A percentile compares a stretch with the other conserved stretches of the same genome.
Evolutionary conservation across 208 protist genomes (phyloP).

Genomic region (Naegleria lovaniensis): DNA sequence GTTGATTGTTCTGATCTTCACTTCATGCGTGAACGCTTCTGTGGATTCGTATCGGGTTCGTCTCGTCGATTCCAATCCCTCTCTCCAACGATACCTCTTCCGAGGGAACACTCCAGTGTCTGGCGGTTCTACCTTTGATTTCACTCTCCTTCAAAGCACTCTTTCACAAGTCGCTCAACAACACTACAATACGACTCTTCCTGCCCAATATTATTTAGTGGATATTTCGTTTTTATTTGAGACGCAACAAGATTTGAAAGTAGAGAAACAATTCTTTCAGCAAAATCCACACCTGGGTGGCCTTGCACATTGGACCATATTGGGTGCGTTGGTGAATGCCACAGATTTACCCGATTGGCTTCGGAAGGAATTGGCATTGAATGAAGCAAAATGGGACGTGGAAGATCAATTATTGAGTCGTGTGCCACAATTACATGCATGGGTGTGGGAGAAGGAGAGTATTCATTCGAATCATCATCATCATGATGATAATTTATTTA

Average conservation of each 20-base stretch:
- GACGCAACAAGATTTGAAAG: background rate
- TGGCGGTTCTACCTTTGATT: too few relatives aligned
- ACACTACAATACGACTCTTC: background rate
- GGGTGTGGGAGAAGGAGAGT: background rate
- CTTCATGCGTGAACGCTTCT: too few relatives aligned
- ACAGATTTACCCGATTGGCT: background rate
- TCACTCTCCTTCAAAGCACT: background rate
- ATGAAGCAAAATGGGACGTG: background rate
- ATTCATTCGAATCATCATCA: background rate
- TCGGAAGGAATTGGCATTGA: background rate
- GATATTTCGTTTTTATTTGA: background rate
- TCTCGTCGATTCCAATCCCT: background rate
- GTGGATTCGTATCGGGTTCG: background rate
- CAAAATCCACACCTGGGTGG: background rate
- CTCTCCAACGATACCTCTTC: background rate
- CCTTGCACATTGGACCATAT: background rate
- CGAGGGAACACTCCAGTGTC: background rate
- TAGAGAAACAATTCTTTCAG: background rate
- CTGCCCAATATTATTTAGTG: background rate
- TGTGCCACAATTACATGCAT: background rate
- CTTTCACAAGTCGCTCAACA: too few relatives aligned
- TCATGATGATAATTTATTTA: background rate
- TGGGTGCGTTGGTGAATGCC: background rate
- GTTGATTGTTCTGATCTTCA: too few relatives aligned
- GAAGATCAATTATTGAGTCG: background rate